Base-by-base conservation (phyloP, 345 rosid genomes). In the Bruguiera sexangula region DNA sequence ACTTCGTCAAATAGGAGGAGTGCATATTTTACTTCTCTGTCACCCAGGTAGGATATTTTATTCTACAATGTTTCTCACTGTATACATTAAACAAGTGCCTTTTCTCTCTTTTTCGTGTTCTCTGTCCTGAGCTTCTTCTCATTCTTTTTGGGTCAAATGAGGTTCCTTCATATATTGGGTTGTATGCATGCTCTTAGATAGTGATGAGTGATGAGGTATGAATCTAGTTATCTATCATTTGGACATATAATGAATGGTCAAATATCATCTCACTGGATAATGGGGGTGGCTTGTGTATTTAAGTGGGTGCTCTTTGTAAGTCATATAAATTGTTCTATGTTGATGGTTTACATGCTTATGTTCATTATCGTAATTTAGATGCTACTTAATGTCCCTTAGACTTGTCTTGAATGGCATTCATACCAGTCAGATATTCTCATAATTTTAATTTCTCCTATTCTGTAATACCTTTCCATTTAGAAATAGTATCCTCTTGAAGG, bases 1-100 rank as follows among this genome's bases (percentile, higher is more conserved):
- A 78, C 89, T 95, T 63, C 84, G 79, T 32, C 79, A 78, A 65
- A 81, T 88, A n/a, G 97, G 99, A 72, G 99, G 98, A 50, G 92
- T 83, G 67, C 70, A 87, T 73, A 78, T 92, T 60, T 84, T 82
- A 75, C 92, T 92, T 66, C 83, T 95, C 60, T 92, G 99, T 75
- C 98, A 92, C 81, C 96, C 97, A 80, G 98, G 96, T 92, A 66
- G 50, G 65, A 64, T 64, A 55, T 34, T 51, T 27, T 70, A 37
- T 51, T 63, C 53, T 19, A 10, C 20, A 21, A 48, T 37, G 62
- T 43, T 61, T 52, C 1, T 62, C 62, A 16, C n/a, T 51, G 20
- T 52, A 34, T 69, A 30, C n/a, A 37, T 16, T 43, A 27, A 31
- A 8, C 31, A 36, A 39, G 37, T 6, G 29, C 29, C 60, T 62